Percentiles rank a stretch among this genome's conserved stretches.
phyloP scores from a whole-genome alignment of 2,329 filamentous ascomycete species.

The Leptographium galeiforme region DNA sequence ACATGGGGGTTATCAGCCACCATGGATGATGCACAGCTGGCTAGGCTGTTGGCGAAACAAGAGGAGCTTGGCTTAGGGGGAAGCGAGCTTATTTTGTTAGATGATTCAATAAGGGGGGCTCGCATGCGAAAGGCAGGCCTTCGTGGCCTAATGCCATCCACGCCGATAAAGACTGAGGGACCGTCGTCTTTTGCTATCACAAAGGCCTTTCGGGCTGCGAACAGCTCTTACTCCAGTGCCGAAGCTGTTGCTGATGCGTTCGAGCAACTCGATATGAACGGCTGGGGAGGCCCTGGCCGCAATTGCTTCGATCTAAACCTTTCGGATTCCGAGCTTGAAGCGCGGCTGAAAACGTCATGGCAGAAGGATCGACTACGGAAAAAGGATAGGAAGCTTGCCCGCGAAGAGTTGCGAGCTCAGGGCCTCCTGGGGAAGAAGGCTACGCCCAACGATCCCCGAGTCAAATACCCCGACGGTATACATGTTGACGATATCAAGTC shows the following conservation, averaged over 20 bases:
- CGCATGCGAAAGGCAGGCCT: not conserved
- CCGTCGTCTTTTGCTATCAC: not conserved
- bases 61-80: slow-evolving; percentile 49
- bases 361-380: slow-evolving; percentile 59
- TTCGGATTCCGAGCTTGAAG: slow-evolving; percentile 54
- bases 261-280: slow-evolving; percentile 73
- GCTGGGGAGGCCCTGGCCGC: slow-evolving; percentile 50
- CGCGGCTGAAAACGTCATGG: slow-evolving; percentile 44
- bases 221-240: slow-evolving; percentile 25
- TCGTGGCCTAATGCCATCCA: not conserved
- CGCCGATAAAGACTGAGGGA: not conserved
- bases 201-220: not conserved
- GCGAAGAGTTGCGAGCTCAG: slow-evolving; percentile 53
- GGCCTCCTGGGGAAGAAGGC: slow-evolving; percentile 50
- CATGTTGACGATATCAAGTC: slow-evolving; percentile 54
- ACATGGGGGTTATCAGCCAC: slow-evolving; percentile 35
- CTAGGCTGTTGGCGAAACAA: slow-evolving; percentile 45
- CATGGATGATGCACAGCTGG: slow-evolving; percentile 48
- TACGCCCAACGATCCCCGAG: slow-evolving; percentile 44
- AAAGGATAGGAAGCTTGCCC: slow-evolving; percentile 52
- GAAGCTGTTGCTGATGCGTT: slow-evolving; percentile 32
- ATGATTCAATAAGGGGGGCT: slow-evolving; percentile 18
- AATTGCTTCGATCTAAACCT: slow-evolving; percentile 22
- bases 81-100: slow-evolving; percentile 44
- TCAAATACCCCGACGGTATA: slow-evolving; percentile 64